Evolutionary conservation across 2,329 filamentous ascomycete species (phyloP).

Genomic region (Fusarium haematococcum): DNA sequence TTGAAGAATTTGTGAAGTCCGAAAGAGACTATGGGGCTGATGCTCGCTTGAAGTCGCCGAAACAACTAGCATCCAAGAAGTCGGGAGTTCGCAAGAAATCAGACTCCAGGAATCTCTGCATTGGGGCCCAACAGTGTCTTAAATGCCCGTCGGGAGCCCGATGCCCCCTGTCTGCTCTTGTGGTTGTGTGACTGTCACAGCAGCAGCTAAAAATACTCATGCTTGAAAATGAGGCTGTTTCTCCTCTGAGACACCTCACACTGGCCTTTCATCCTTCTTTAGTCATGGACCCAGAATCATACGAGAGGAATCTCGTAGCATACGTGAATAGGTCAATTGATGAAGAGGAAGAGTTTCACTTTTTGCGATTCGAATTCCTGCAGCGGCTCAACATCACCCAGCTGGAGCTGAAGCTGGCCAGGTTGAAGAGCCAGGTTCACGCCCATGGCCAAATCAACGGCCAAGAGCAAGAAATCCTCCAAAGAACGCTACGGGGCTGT

Average conservation of each 20-base stretch:
- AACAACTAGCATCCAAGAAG: too few species aligned
- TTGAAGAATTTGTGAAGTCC: too few species aligned
- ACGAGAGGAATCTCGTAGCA: not conserved
- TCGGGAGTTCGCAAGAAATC: too few species aligned
- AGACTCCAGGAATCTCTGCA: too few species aligned
- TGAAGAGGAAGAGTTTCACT: not conserved
- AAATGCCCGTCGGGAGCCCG: too few species aligned
- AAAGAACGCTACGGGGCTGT: not conserved
- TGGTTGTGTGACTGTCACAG: not conserved
- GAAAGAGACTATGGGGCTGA: too few species aligned
- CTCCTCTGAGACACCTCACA: too few species aligned
- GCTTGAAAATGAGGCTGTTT: too few species aligned
- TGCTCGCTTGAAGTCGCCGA: too few species aligned
- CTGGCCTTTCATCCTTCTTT: not conserved
- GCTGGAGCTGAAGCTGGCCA: not conserved
- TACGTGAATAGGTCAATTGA: not conserved
- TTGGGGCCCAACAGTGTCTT: too few species aligned
- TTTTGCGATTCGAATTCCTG: not conserved
- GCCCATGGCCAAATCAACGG: rapidly evolving
- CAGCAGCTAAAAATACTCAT: not conserved
- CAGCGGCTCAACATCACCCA: not conserved
- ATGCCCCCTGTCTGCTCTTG: too few species aligned
- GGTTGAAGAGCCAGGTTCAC: not conserved
- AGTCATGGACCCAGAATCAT: not conserved
- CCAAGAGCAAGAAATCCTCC: not conserved